Base-by-base conservation (phyloP, 805 yeast species). In the Metschnikowia vanudenii region DNA sequence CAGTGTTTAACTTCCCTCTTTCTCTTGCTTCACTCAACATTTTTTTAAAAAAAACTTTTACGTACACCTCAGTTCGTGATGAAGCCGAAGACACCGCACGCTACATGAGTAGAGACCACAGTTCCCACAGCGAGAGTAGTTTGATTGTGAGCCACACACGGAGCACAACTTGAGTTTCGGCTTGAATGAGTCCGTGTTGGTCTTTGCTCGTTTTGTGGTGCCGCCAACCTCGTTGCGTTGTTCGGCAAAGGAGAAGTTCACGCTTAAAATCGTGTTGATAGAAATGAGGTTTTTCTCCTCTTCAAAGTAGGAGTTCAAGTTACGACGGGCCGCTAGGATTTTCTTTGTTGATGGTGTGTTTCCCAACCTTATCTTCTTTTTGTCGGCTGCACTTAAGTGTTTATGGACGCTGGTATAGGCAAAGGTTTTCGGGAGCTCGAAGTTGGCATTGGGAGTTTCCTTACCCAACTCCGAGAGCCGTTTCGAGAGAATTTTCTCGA, bases 231-330 rank as follows among this genome's bases (percentile, higher is more conserved):
- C 60, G 41, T 60, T 67, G 22, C 57, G 54, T 47, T 64, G 70
- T 43, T 71, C 75, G 13, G 72, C 62, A 52, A 71, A 73, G 49
- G 69, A 71, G 54, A 61, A 73, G 51, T 69, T 70, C 38, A 68
- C 61, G 37, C 63, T 63, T 43, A 72, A 60, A n/a, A 73, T 71
- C 26, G 74, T 58, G 53, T 73, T 73, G 41, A 72, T 62, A 18
- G 74, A 63, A 10, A 73, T 67, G 53, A 71, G 61, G 56, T 73
- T 71, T 26, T 74, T 57, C 49, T 73, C 77, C 51, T 73, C 76
- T 55, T 73, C 77, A 46, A 72, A 71, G 50, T 72, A 72, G 64
- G 65, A 67, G 46, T 68, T 70, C 53, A 73, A 64, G 55, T 70
- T 73, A 33, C 77, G 58, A 28, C 71, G 58, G 1, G 76, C 75